phyloP scores from a whole-genome alignment of 441 rosid genomes.

The Erodium trifolium region DNA sequence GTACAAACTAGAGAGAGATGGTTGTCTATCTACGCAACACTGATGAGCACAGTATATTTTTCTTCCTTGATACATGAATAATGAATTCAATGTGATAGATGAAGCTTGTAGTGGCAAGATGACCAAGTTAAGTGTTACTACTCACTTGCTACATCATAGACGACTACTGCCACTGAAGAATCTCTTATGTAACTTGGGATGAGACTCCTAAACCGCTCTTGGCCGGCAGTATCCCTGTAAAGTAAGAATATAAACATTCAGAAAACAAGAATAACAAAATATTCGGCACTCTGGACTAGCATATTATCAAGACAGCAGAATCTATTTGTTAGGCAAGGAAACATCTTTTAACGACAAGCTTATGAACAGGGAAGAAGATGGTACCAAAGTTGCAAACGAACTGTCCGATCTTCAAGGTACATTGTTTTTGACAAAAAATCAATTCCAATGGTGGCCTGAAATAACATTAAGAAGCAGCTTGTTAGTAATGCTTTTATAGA shows the following conservation, averaged over 20 bases:
- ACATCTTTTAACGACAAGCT: neutral
- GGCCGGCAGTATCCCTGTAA: conserved; percentile 86
- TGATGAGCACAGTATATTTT: too few species aligned
- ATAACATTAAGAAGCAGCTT: conserved; percentile 9
- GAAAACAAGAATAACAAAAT: conserved; percentile 4
- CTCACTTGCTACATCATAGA: conserved; percentile 83
- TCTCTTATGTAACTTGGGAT: conserved; percentile 78
- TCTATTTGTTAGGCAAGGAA: too few species aligned
- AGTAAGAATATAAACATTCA: conserved; percentile 9
- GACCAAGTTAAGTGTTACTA: conserved; percentile 1
- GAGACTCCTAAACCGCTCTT: conserved; percentile 81
- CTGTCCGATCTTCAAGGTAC: conserved; percentile 47
- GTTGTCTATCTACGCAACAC: too few species aligned
- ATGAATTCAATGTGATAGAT: too few species aligned
- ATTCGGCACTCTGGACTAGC: too few species aligned
- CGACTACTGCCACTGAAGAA: conserved; percentile 82
- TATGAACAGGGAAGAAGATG: neutral
- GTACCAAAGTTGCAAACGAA: conserved; percentile 60
- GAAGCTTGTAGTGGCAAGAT: too few species aligned
- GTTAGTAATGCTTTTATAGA: neutral
- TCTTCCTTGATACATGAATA: too few species aligned
- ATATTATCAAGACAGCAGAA: neutral
- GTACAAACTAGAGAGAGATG: too few species aligned
- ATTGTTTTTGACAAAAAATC: conserved; percentile 62
- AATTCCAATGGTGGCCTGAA: conserved; percentile 64